Conservation (phyloP, 495 filamentous ascomycete species). For the Aspergillus mulundensis region DNA sequence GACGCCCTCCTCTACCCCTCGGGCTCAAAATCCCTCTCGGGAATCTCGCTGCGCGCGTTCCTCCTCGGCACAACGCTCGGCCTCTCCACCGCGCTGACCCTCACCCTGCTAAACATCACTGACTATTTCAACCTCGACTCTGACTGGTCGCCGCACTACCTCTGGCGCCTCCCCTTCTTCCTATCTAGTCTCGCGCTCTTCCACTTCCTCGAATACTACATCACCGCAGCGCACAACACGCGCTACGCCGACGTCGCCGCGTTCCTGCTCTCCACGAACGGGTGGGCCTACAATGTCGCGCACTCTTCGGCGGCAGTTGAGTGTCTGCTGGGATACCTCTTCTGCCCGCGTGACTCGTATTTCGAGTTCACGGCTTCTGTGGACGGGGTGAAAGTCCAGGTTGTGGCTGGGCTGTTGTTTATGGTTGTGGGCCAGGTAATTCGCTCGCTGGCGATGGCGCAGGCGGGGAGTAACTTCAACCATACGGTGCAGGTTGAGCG, state of each 20-base stretch:
- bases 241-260: constrained; percentile 61
- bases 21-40: constrained; percentile 66
- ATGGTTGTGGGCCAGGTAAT: constrained; percentile 67
- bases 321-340: constrained; percentile 53
- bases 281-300: constrained; percentile 77
- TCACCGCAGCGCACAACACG: constrained; percentile 81
- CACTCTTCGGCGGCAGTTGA: constrained; percentile 71
- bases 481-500: constrained; percentile 71
- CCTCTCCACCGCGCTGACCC: constrained; percentile 38
- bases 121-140: constrained; percentile 11
- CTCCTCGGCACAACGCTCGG: constrained; percentile 50
- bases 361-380: constrained; percentile 19
- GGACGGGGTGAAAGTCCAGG: constrained; percentile 19
- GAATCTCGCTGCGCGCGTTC: constrained; percentile 75
- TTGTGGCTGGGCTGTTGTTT: constrained; percentile 57
- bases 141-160: constrained; percentile 33
- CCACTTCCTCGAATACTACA: constrained; percentile 95
- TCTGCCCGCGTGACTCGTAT: constrained; percentile 51
- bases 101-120: constrained; percentile 30
- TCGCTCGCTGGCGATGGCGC: constrained; percentile 76
- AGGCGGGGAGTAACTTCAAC: constrained; percentile 89
- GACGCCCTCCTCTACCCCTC: constrained; percentile 45
- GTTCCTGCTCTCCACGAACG: constrained; percentile 85
- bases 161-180: constrained; percentile 87
- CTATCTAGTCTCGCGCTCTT: constrained; percentile 69